Evolutionary conservation across 805 yeast genomes (phyloP).

Genomic region (Myxozyma geophila): DNA sequence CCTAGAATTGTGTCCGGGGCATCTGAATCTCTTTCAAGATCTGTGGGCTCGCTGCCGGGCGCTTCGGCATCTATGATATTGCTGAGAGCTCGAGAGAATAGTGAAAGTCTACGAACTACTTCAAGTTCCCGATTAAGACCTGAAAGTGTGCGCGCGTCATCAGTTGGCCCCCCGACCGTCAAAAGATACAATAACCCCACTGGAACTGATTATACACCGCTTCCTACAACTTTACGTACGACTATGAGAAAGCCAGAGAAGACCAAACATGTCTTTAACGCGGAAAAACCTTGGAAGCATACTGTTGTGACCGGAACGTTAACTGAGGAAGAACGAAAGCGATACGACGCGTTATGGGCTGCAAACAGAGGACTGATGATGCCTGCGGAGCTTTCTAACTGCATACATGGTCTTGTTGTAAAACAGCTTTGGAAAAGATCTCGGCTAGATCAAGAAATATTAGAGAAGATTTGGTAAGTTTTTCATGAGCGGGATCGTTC

Average conservation of each 20-base stretch:
- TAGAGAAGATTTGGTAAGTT: conserved; percentile 65
- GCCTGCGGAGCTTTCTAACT: conserved; percentile 22
- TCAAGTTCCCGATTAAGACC: neutral
- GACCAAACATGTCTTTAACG: conserved; percentile 32
- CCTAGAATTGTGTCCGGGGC: neutral
- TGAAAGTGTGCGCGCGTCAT: neutral
- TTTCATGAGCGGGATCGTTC: neutral
- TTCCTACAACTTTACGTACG: conserved; percentile 19
- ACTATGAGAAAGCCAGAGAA: conserved; percentile 39
- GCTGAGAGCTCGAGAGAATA: neutral
- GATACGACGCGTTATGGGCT: conserved; percentile 95
- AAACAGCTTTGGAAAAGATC: conserved; percentile 82
- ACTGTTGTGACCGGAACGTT: conserved; percentile 36
- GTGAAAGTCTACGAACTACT: neutral
- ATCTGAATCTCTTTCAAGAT: neutral
- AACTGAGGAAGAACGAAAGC: conserved; percentile 66
- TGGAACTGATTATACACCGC: conserved; percentile 13
- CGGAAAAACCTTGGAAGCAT: conserved; percentile 40
- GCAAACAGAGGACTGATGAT: conserved; percentile 67
- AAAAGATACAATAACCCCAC: conserved; percentile 1
- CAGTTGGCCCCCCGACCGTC: neutral
- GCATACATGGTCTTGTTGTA: conserved; percentile 55
- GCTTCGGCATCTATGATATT: conserved; percentile 1
- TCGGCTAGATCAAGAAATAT: conserved; percentile 63
- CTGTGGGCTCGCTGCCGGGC: neutral